Conservation (phyloP, 306 rosid species). For the Quillaja saponaria region DNA sequence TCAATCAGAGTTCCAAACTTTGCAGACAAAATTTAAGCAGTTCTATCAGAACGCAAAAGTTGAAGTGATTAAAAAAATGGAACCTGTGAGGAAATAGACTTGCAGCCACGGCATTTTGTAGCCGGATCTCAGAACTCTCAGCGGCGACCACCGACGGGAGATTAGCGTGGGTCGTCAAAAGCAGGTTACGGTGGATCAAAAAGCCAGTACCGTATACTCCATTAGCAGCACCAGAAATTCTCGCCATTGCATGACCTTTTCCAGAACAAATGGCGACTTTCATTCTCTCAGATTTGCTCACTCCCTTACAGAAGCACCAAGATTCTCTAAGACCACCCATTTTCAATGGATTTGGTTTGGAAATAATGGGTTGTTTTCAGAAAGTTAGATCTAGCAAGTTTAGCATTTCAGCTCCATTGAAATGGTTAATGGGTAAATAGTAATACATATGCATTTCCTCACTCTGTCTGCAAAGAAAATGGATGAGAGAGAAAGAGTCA, state of each 20-base stretch:
- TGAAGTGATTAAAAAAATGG: background rate
- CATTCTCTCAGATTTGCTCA: conserved; percentile 82
- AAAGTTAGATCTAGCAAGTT: conserved; percentile 44
- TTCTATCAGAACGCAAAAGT: background rate
- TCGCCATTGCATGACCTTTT: conserved; percentile 69
- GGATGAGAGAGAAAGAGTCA: conserved; percentile 4
- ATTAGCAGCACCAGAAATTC: conserved; percentile 43
- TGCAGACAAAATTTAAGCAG: background rate
- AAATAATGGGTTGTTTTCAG: background rate
- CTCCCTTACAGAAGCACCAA: conserved; percentile 97
- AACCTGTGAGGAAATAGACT: conserved; percentile 72
- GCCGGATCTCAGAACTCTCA: conserved; percentile 77
- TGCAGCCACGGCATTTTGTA: conserved; percentile 70
- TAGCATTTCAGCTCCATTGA: conserved; percentile 7
- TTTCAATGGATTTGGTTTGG: background rate
- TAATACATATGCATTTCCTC: too few relatives aligned
- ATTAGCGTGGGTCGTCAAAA: conserved; percentile 82
- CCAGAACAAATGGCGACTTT: conserved; percentile 72
- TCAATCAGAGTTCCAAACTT: background rate
- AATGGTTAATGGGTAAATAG: conserved; percentile 1
- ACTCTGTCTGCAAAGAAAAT: background rate
- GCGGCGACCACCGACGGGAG: conserved; percentile 75
- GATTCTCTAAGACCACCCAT: conserved; percentile 87
- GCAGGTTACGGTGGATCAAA: conserved; percentile 81
- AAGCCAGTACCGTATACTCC: conserved; percentile 64